phyloP scores from a whole-genome alignment of 2,329 filamentous ascomycete species.

The Paraphoma chrysanthemicola region DNA sequence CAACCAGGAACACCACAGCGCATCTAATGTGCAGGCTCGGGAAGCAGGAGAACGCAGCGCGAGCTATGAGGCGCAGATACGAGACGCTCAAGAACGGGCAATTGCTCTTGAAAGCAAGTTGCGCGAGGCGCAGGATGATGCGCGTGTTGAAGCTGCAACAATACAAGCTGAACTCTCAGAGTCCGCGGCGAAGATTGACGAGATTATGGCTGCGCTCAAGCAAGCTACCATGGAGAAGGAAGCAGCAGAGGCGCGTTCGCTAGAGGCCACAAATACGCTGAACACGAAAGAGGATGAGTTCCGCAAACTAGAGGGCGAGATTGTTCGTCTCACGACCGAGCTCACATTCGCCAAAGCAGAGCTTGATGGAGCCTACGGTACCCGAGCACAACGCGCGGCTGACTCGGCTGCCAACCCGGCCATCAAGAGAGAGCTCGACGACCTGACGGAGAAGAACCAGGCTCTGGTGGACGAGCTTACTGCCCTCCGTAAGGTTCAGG shows the following conservation, averaged over 20 bases:
- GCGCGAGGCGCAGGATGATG: constrained; percentile 40
- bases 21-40: constrained; percentile 28
- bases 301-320: constrained; percentile 63
- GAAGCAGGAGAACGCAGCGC: constrained; percentile 29
- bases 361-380: constrained; percentile 92
- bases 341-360: constrained; percentile 90
- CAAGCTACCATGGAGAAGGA: constrained; percentile 39
- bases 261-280: constrained; percentile 35
- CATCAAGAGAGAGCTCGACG: constrained; percentile 66
- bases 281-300: constrained; percentile 46
- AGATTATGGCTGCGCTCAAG: constrained; percentile 32
- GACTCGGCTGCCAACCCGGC: constrained; percentile 65
- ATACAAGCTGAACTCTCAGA: constrained; percentile 46
- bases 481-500: constrained; percentile 48
- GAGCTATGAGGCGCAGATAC: constrained; percentile 41
- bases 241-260: constrained; percentile 37
- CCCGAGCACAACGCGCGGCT: constrained; percentile 71
- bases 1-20: constrained; percentile 33
- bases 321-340: constrained; percentile 74
- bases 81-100: constrained; percentile 41
- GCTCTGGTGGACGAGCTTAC: constrained; percentile 53
- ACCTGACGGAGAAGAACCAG: constrained; percentile 55
- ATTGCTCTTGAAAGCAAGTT: constrained; percentile 43
- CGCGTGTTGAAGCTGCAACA: constrained; percentile 41
- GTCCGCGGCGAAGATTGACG: constrained; percentile 40